Evolutionary conservation across 2,329 filamentous ascomycete genomes (phyloP).

Genomic region (Magnaporthales sp.): DNA sequence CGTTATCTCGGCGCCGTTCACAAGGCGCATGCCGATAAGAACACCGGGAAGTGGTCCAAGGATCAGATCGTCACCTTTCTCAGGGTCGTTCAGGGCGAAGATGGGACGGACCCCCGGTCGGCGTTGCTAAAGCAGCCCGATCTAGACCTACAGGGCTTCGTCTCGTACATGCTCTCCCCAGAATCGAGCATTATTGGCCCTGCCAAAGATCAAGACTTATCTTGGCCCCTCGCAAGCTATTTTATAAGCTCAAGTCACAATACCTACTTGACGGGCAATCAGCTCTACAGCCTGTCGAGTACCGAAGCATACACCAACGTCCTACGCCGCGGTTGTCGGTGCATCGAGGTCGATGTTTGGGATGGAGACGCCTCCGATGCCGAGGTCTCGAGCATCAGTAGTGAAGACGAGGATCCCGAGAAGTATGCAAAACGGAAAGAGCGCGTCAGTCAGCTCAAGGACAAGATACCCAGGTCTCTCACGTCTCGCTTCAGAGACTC

Average conservation of each 20-base stretch:
- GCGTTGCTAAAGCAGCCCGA: constrained; percentile 27
- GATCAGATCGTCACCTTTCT: constrained; percentile 37
- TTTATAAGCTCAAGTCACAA: constrained; percentile 95
- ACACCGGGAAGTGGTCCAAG: constrained; percentile 33
- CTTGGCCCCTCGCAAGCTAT: constrained; percentile 79
- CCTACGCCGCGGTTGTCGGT: constrained; percentile 75
- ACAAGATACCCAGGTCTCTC: constrained; percentile 37
- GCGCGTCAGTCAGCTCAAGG: constrained; percentile 56
- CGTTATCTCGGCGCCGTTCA: constrained; percentile 38
- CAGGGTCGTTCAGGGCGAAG: constrained; percentile 36
- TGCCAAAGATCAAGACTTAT: constrained; percentile 41
- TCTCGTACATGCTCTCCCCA: constrained; percentile 47
- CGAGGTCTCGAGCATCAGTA: constrained; percentile 43
- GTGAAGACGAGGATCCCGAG: constrained; percentile 46
- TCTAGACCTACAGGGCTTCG: constrained; percentile 36
- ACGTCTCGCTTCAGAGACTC: constrained; percentile 38
- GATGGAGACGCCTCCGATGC: constrained; percentile 68
- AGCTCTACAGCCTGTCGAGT: constrained; percentile 79
- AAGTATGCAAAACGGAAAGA: constrained; percentile 54
- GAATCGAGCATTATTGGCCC: constrained; percentile 33
- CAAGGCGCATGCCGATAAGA: constrained; percentile 29
- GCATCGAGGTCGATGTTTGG: constrained; percentile 94
- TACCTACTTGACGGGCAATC: constrained; percentile 83
- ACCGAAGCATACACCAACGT: constrained; percentile 82
- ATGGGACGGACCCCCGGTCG: constrained; percentile 19